These are phyloP conservation scores for Cercophora newfieldiana DNA, from an alignment of 495 filamentous ascomycete genomes.

Conservation along the genomic window DNA sequence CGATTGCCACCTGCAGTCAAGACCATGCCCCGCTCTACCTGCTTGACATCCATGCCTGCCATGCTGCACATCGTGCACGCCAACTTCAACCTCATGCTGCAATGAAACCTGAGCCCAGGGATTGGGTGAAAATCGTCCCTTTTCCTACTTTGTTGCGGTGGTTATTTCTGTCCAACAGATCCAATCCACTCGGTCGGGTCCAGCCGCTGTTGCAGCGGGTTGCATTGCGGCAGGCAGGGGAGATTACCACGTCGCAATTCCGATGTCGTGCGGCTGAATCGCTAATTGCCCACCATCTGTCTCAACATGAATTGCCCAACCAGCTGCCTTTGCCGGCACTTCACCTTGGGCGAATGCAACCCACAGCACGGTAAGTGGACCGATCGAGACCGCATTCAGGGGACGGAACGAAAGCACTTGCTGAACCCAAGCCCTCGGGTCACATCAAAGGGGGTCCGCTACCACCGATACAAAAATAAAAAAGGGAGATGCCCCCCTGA, in stretches of 20 bases:
- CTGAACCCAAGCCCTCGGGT: not conserved
- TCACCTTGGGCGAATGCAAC: not conserved
- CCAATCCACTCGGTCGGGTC: not conserved
- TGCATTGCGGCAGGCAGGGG: not conserved
- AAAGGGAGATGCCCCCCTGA: not conserved
- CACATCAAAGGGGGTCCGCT: not conserved
- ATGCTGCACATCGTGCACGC: no score
- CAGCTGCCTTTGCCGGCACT: not conserved
- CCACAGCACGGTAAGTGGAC: not conserved
- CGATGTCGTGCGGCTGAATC: not conserved
- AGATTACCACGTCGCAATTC: not conserved
- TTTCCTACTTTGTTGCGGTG: not conserved
- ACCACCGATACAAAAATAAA: not conserved
- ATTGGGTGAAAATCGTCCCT: no score
- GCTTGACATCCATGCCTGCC: no score
- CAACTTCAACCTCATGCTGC: no score
- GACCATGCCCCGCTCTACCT: no score
- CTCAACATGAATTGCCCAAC: not conserved
- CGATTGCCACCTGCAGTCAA: no score
- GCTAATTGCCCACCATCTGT: not conserved
- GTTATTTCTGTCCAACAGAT: not conserved
- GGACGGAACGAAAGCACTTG: not conserved
- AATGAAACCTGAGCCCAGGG: no score
- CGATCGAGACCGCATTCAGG: not conserved
- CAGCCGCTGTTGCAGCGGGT: not conserved